Conservation (phyloP, 2,329 filamentous ascomycete species). For the Dryadomyces quercivorus region DNA sequence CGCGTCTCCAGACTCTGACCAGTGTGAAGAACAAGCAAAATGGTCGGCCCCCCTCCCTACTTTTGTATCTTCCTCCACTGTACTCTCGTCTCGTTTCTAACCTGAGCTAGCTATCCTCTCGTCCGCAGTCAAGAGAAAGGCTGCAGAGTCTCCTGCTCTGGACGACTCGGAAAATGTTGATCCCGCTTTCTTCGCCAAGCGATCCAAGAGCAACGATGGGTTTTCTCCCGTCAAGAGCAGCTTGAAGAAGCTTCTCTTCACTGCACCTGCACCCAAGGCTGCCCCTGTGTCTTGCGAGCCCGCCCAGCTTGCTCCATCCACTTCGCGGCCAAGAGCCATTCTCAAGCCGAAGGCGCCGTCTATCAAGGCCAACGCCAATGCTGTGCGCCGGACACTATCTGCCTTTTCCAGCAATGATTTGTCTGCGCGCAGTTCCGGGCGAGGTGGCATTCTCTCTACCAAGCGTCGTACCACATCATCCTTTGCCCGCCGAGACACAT, state of each 20-base stretch:
- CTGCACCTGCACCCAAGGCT: slow-evolving; percentile 15
- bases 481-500: slow-evolving; percentile 58
- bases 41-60: slow-evolving; percentile 34
- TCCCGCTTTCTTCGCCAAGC: slow-evolving; percentile 43
- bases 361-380: slow-evolving; percentile 28
- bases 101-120: slow-evolving; percentile 25
- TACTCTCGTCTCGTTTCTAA: neutral
- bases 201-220: slow-evolving; percentile 39
- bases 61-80: neutral
- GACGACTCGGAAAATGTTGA: slow-evolving; percentile 52
- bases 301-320: slow-evolving; percentile 8
- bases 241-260: slow-evolving; percentile 35
- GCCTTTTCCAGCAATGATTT: slow-evolving; percentile 24
- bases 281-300: slow-evolving; percentile 13
- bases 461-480: slow-evolving; percentile 51
- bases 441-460: slow-evolving; percentile 53
- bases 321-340: slow-evolving; percentile 29
- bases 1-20: slow-evolving; percentile 58
- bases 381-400: neutral
- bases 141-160: slow-evolving; percentile 32
- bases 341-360: slow-evolving; percentile 42
- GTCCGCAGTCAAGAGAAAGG: slow-evolving; percentile 44
- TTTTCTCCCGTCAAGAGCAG: slow-evolving; percentile 28
- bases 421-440: slow-evolving; percentile 37
- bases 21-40: slow-evolving; percentile 71